Evolutionary conservation across 2,329 filamentous ascomycete genomes (phyloP).

Genomic region (Aspergillus cejpii): DNA sequence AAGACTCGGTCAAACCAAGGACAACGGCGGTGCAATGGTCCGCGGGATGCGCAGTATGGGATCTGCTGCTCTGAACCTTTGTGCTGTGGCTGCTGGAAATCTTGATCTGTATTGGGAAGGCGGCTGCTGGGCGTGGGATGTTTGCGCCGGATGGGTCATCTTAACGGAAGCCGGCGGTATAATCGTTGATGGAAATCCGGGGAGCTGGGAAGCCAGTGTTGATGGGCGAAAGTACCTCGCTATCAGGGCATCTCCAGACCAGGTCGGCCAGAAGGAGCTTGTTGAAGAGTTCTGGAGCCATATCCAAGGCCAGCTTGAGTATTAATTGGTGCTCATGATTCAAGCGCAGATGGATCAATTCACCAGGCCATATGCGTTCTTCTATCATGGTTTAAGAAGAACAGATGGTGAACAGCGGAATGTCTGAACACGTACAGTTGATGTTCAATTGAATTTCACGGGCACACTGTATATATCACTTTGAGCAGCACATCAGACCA

Average conservation of each 20-base stretch:
- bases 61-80: slow-evolving; percentile 56
- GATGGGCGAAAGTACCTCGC: slow-evolving; percentile 52
- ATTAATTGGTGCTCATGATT: slow-evolving; percentile 15
- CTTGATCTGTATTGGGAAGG: slow-evolving; percentile 61
- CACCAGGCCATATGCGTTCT: too few relatives aligned
- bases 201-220: slow-evolving; percentile 50
- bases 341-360: background rate
- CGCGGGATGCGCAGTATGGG: slow-evolving; percentile 53
- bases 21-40: slow-evolving; percentile 56
- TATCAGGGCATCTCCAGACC: slow-evolving; percentile 29
- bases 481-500: too few relatives aligned
- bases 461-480: too few relatives aligned
- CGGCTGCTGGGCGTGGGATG: slow-evolving; percentile 61
- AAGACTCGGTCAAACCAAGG: slow-evolving; percentile 42
- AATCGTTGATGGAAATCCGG: slow-evolving; percentile 54
- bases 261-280: slow-evolving; percentile 35
- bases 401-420: too few relatives aligned
- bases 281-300: slow-evolving; percentile 40
- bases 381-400: too few relatives aligned
- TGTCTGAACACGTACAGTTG: too few relatives aligned
- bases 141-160: slow-evolving; percentile 58
- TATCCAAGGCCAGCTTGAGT: slow-evolving; percentile 36
- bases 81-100: slow-evolving; percentile 51
- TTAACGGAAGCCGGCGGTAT: slow-evolving; percentile 55
- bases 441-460: too few relatives aligned